These are phyloP conservation scores for Fennellomyces sp. DNA, from an alignment of 371 early-diverging fungal genomes.

Conservation along the genomic window DNA sequence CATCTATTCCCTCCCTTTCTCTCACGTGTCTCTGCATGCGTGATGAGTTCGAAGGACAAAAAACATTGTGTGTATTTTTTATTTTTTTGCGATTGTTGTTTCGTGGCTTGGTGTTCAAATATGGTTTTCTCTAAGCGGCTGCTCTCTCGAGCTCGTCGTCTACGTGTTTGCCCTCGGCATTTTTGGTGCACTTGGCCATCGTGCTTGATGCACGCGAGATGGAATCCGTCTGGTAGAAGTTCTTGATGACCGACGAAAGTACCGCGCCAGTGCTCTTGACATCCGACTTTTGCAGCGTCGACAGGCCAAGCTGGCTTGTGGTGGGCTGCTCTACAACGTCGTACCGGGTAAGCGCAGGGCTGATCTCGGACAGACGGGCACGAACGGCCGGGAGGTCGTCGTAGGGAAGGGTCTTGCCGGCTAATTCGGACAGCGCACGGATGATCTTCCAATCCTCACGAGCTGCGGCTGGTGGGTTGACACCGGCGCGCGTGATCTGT, in stretches of 20 bases:
- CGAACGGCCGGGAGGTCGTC: slow-evolving; percentile 84
- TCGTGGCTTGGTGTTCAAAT: neutral
- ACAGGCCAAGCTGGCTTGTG: slow-evolving; percentile 63
- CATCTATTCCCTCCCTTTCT: neutral
- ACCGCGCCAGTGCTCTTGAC: slow-evolving; percentile 47
- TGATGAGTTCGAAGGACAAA: neutral
- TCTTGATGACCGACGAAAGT: slow-evolving; percentile 67
- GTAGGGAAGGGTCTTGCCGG: slow-evolving; percentile 87
- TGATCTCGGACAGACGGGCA: slow-evolving; percentile 83
- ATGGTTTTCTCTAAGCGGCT: slow-evolving; percentile 27
- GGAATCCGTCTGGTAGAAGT: slow-evolving; percentile 95
- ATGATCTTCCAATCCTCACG: slow-evolving; percentile 99
- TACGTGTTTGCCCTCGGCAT: slow-evolving; percentile 38
- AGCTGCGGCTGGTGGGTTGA: slow-evolving; percentile 87
- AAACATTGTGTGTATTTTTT: neutral
- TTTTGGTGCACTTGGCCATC: slow-evolving; percentile 96
- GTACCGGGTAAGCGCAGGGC: slow-evolving; percentile 82
- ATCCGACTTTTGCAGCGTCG: slow-evolving; percentile 50
- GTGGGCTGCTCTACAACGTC: slow-evolving; percentile 71
- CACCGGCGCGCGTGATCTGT: slow-evolving; percentile 92
- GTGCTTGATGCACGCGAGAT: slow-evolving; percentile 92
- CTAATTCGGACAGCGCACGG: slow-evolving; percentile 92
- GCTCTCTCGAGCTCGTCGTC: slow-evolving; percentile 42
- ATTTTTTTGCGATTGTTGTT: neutral
- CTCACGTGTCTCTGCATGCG: neutral